Evolutionary conservation across 768 basidiomycete species (phyloP).

Genomic region (Mycena venus): DNA sequence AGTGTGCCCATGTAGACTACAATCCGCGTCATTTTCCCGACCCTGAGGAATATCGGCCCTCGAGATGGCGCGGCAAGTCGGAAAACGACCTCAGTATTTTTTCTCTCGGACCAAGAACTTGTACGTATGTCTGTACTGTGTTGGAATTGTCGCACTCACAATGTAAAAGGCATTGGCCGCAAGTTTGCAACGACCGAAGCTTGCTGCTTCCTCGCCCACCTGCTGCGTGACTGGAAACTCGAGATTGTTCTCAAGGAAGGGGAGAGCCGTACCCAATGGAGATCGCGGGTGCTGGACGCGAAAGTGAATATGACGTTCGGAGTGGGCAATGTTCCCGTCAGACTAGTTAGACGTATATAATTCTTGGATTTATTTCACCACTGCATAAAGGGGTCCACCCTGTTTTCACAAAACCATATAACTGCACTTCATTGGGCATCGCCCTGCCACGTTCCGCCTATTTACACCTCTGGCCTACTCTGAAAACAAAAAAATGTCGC

Average conservation of each 20-base stretch:
- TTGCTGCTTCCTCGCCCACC: slow-evolving; percentile 53
- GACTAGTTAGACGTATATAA: background rate
- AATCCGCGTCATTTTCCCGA: slow-evolving; percentile 46
- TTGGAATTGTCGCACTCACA: background rate
- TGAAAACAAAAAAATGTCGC: too few species aligned
- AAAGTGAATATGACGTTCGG: slow-evolving; percentile 12
- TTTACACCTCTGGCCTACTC: too few species aligned
- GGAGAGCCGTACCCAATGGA: background rate
- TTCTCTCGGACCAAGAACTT: slow-evolving; percentile 23
- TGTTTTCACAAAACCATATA: too few species aligned
- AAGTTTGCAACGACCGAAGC: slow-evolving; percentile 59
- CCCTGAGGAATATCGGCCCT: slow-evolving; percentile 47
- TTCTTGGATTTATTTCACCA: background rate
- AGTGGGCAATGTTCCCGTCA: background rate
- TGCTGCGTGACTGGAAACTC: slow-evolving; percentile 60
- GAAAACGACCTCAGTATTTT: slow-evolving; percentile 37
- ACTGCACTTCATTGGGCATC: too few species aligned
- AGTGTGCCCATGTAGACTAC: slow-evolving; percentile 41
- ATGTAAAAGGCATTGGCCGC: slow-evolving; percentile 51
- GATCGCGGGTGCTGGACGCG: slow-evolving; percentile 40
- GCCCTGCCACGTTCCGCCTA: too few species aligned
- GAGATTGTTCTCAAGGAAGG: slow-evolving; percentile 30
- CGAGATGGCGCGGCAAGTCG: slow-evolving; percentile 47
- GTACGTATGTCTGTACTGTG: background rate
- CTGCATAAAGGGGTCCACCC: too few species aligned